Evolutionary conservation across 495 filamentous ascomycete species (phyloP).

Genomic region (Daldinia concentrica): DNA sequence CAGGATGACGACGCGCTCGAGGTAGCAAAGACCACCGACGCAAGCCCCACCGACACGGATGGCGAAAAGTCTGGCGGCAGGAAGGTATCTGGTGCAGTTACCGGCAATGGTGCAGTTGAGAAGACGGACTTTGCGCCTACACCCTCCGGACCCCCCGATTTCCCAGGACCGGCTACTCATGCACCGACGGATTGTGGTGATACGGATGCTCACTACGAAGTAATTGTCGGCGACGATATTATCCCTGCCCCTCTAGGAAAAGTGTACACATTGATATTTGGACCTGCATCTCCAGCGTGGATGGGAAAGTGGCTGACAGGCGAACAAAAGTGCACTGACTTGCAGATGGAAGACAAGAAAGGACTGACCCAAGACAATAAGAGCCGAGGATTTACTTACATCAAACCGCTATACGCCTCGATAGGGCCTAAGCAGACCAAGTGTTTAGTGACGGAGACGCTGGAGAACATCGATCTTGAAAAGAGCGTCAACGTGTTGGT

Average conservation of each 20-base stretch:
- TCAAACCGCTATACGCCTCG: slow-evolving; percentile 83
- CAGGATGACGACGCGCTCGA: slow-evolving; percentile 71
- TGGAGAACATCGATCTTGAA: slow-evolving; percentile 87
- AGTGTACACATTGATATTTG: slow-evolving; percentile 88
- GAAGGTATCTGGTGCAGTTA: slow-evolving; percentile 71
- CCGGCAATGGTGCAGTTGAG: slow-evolving; percentile 60
- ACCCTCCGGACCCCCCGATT: slow-evolving; percentile 66
- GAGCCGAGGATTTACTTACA: slow-evolving; percentile 81
- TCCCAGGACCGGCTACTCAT: slow-evolving; percentile 87
- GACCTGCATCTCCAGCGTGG: slow-evolving; percentile 77
- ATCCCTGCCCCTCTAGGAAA: slow-evolving; percentile 91
- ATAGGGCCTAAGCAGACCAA: slow-evolving; percentile 97
- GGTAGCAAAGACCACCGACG: slow-evolving; percentile 66
- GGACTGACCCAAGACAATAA: slow-evolving; percentile 78
- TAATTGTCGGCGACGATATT: slow-evolving; percentile 82
- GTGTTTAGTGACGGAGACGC: slow-evolving; percentile 83
- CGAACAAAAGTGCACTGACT: slow-evolving; percentile 88
- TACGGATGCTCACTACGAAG: slow-evolving; percentile 79
- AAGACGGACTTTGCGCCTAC: slow-evolving; percentile 60
- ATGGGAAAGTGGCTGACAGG: slow-evolving; percentile 84
- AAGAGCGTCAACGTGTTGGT: slow-evolving; percentile 82
- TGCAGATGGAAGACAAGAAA: slow-evolving; percentile 84
- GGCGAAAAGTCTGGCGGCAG: slow-evolving; percentile 66
- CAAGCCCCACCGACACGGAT: slow-evolving; percentile 70
- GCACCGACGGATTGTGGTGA: slow-evolving; percentile 86